phyloP scores from a whole-genome alignment of 106 monocot genomes.

The Ottelia alismoides region DNA sequence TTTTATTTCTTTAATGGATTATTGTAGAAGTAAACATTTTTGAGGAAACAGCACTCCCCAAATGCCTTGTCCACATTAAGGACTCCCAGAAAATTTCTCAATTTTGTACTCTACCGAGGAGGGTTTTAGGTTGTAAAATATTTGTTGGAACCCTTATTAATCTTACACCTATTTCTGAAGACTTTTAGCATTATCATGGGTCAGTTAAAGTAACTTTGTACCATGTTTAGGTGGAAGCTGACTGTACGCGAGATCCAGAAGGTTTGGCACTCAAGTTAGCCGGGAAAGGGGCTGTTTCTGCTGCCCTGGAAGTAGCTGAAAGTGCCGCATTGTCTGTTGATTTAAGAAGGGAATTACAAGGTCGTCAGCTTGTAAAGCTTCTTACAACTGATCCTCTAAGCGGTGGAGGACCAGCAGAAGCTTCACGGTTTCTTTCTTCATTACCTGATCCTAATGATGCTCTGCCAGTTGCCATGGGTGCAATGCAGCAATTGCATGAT shows the following conservation, averaged over 20 bases:
- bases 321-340: constrained; percentile 68
- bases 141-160: background rate
- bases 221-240: constrained; percentile 57
- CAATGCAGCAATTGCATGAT: constrained; percentile 86
- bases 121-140: background rate
- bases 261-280: constrained; percentile 83
- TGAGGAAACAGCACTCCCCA: no score
- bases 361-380: constrained; percentile 87
- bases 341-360: constrained; percentile 87
- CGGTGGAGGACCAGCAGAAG: constrained; percentile 92
- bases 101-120: no score
- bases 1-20: no score
- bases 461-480: constrained; percentile 86
- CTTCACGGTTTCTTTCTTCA: constrained; percentile 89
- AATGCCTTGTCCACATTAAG: no score
- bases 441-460: constrained; percentile 87
- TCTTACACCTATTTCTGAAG: no score
- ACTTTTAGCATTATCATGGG: no score
- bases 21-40: no score
- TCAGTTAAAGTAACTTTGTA: no score
- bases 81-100: no score
- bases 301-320: constrained; percentile 92
- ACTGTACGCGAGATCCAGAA: constrained; percentile 81
- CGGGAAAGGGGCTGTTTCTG: constrained; percentile 85
- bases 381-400: constrained; percentile 82